Percentiles rank a stretch among this genome's conserved stretches.
These are phyloP conservation scores for Backusella liffmaniae DNA, from an alignment of 192 early-diverging fungal species.

Conservation along the genomic window DNA sequence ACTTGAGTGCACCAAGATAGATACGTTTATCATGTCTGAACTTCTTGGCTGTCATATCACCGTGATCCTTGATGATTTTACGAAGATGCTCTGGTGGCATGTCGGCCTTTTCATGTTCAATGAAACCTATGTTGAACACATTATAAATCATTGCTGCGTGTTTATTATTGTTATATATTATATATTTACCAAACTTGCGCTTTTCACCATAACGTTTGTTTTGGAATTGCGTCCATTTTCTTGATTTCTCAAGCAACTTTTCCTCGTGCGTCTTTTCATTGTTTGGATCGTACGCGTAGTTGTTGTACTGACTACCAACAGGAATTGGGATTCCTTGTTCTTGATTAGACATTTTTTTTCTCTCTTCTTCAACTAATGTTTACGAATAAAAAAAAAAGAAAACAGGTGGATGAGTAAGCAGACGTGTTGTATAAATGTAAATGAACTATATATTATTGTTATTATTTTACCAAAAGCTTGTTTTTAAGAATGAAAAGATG, in stretches of 20 bases:
- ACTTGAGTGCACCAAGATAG: slow-evolving; percentile 97
- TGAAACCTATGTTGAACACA: slow-evolving; percentile 54
- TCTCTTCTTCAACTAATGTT: not conserved
- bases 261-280: slow-evolving; percentile 40
- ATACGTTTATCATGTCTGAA: slow-evolving; percentile 97
- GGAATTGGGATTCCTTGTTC: not conserved
- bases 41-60: slow-evolving; percentile 98
- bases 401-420: not conserved
- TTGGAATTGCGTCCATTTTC: slow-evolving; percentile 92
- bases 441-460: not conserved
- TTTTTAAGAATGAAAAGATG: not conserved
- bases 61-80: slow-evolving; percentile 99
- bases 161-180: not conserved
- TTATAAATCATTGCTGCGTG: not conserved
- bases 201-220: slow-evolving; percentile 90
- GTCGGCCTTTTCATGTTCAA: slow-evolving; percentile 90
- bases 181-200: slow-evolving; percentile 73
- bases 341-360: not conserved
- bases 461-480: not conserved
- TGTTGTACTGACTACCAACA: slow-evolving; percentile 12
- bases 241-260: slow-evolving; percentile 78
- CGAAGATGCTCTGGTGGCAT: slow-evolving; percentile 98
- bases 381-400: not conserved
- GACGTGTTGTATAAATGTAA: not conserved
- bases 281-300: slow-evolving; percentile 23